These are phyloP conservation scores for Endotrypanum monterogeii DNA, from an alignment of 208 protist genomes.

Conservation along the genomic window DNA sequence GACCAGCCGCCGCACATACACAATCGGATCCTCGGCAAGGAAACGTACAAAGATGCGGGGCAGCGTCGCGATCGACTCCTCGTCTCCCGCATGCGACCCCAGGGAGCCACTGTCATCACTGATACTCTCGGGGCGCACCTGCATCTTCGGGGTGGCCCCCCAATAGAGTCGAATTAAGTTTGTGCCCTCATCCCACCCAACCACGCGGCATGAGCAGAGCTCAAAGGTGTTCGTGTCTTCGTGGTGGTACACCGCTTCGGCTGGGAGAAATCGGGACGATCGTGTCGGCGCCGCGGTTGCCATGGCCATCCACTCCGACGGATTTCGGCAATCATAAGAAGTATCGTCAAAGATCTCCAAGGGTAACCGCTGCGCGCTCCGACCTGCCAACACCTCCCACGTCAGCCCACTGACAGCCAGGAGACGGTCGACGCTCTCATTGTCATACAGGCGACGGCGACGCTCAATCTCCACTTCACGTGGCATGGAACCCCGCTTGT, in stretches of 20 bases:
- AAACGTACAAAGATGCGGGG: constrained; percentile 89
- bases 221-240: constrained; percentile 39
- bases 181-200: constrained; percentile 67
- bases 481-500: constrained; percentile 89
- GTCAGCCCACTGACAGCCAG: constrained; percentile 74
- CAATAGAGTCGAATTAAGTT: constrained; percentile 80
- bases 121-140: neutral
- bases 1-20: constrained; percentile 86
- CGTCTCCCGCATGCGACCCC: neutral
- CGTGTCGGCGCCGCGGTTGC: constrained; percentile 44
- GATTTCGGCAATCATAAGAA: constrained; percentile 93
- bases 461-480: constrained; percentile 96
- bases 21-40: constrained; percentile 88
- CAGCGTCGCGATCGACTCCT: constrained; percentile 26
- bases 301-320: constrained; percentile 92
- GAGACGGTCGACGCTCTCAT: constrained; percentile 76
- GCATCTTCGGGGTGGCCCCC: constrained; percentile 40
- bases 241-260: constrained; percentile 69
- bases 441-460: constrained; percentile 91
- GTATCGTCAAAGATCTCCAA: constrained; percentile 96
- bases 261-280: constrained; percentile 74
- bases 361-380: constrained; percentile 75
- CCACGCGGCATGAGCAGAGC: constrained; percentile 83
- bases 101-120: neutral
- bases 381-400: constrained; percentile 60